Evolutionary conservation across 225 moss, liverwort and hornwort genomes (phyloP), one percentile per base, ranked within the genome.

Genomic region (Physcomitrium patens): DNA sequence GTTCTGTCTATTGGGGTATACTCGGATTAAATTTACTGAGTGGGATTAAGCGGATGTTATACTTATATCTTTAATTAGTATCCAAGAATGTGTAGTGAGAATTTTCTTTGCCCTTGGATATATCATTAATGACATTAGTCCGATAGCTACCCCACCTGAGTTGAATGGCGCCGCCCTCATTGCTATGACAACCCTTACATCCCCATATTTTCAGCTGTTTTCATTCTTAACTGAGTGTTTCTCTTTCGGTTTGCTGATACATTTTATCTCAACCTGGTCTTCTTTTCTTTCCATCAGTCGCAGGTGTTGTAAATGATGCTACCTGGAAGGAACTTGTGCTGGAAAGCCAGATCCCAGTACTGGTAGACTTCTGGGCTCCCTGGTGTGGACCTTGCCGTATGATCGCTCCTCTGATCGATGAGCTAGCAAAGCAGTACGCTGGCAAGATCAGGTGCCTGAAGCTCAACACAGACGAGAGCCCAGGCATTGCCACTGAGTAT

Each of bases 301-400:
- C 93, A 71, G 91, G 90, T 69, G 87, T 85, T 46, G 96, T 96
- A 13, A 81, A 60, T 7, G 93, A 96, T 31, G 10, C 24, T 49
- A 90, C 90, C 1, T 96, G 93, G 77, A 67, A 84, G 66, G 83
- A 80, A 17, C 85, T 90, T n/a, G 93, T 93, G 55, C 59, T 93
- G 79, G 86, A 84, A 3, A 87, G 96, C 80, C 48, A 83, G 26
- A 70, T 93, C 44, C 92, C 89, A n/a, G 94, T 95, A 14, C 86
- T 95, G 8, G 94, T 95, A 47, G 94, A 95, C 20, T 95, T 95
- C 66, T 95, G 94, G 94, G 94, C 94, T 8, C 94, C 94, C 8
- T 95, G 94, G 94, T 95, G 94, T 54, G 94, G 94, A 60, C 94
- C 94, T 5, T 95, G 94, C 79, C 90, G 94, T 53, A 95, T 95